Base-by-base conservation (phyloP, 805 yeast species). In the Kuraishia molischiana region DNA sequence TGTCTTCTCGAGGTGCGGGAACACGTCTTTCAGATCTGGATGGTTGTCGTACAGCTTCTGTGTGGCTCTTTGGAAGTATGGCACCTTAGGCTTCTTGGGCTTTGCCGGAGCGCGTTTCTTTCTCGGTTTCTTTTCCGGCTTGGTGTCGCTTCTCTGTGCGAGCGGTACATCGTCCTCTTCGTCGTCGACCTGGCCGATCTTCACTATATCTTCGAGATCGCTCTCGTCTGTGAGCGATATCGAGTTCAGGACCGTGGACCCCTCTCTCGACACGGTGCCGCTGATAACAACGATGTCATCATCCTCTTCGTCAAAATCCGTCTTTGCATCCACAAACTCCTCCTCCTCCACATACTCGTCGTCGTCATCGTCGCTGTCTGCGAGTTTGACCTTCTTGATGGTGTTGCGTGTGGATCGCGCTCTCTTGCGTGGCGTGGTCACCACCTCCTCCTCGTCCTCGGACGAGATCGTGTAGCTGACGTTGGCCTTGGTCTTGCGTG, bases 1-100 rank as follows among this genome's bases (percentile, higher is more conserved):
- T 3, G 68, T 56, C 2, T 63, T 56, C 33, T 66, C 74, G 36
- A 90, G 63, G 39, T 73, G 70, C 1, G 81, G 74, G 52, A 92
- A 90, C 2, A 85, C 82, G 28, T 74, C 74, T 42, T 70, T 69
- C 38, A 92, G 63, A 38, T 83, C 79, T 0, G 96, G 95, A 56
- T 92, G 97, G 39, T 73, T 66, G 30, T 74, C 82, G 49, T 69
- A 84, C 15, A 92, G 61, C 40, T 72, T 73, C 29, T 66, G 66
- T 1, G 95, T 85, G 51, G 77, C 71, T 34, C 90, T 64, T 32
- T 82, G 78, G 57, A 72, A 81, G 24, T 78, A 77, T 2, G 87
- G 79, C 4, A 78, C 61, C 48, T 78, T 79, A 5, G 76, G 79
- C 46, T 70, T 69, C 10, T 69, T 67, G 24, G 56, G 61, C 10